Percentiles rank a stretch among this genome's conserved stretches.
Evolutionary conservation across 805 yeast species (phyloP).

Genomic region (Metschnikowia proteae): DNA sequence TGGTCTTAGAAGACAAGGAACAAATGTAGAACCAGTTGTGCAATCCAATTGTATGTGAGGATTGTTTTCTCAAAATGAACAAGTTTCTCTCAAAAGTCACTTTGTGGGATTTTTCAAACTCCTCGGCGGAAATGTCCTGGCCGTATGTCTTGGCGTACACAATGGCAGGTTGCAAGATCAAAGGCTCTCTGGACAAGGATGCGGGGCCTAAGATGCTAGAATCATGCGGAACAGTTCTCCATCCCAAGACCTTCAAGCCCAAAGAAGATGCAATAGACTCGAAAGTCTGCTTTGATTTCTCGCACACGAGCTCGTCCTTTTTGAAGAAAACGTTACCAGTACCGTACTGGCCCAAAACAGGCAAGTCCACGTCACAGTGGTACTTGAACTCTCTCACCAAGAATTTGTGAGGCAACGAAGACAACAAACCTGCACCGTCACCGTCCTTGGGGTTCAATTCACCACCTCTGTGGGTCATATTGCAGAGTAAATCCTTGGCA

Average conservation of each 20-base stretch:
- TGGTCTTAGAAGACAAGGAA: constrained; percentile 81
- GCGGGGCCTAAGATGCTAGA: constrained; percentile 94
- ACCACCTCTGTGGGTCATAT: constrained; percentile 99
- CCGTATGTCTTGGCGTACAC: constrained; percentile 47
- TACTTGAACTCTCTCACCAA: constrained; percentile 79
- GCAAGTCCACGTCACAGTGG: constrained; percentile 63
- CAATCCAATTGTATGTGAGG: constrained; percentile 85
- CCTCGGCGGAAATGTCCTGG: constrained; percentile 42
- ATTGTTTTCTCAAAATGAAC: constrained; percentile 81
- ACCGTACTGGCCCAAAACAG: constrained; percentile 83
- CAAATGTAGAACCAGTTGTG: constrained; percentile 98
- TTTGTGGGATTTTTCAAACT: constrained; percentile 53
- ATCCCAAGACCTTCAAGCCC: constrained; percentile 81
- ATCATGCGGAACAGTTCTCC: constrained; percentile 95
- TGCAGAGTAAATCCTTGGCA: constrained; percentile 81
- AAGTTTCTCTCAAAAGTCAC: constrained; percentile 76
- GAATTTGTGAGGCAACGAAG: constrained; percentile 87
- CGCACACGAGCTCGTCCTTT: constrained; percentile 69
- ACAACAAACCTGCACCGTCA: constrained; percentile 97
- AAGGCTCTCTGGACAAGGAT: constrained; percentile 88
- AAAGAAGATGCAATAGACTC: constrained; percentile 73
- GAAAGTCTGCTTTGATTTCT: constrained; percentile 69
- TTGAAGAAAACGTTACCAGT: constrained; percentile 93
- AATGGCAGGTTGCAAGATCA: constrained; percentile 88
- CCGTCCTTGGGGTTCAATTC: constrained; percentile 97